Percentiles rank a stretch among this genome's conserved stretches.
Conservation (phyloP, 2,329 filamentous ascomycete genomes). For the Proliferodiscus dingleyae region DNA sequence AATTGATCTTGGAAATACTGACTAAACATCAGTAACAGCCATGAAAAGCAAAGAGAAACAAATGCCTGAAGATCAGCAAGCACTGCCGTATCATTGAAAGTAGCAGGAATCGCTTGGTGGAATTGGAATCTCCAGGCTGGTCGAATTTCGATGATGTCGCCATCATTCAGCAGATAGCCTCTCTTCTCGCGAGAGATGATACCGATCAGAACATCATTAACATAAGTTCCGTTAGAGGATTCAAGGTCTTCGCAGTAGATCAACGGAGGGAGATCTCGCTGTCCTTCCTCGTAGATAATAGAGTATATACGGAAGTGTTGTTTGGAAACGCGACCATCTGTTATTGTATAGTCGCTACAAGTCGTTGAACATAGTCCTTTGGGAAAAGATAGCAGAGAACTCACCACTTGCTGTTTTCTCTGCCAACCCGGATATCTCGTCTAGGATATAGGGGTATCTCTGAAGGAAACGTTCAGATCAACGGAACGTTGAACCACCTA, state of each 20-base stretch:
- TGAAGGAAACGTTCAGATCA: slow-evolving; percentile 5
- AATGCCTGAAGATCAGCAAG: slow-evolving; percentile 35
- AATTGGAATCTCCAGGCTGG: slow-evolving; percentile 36
- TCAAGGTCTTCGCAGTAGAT: slow-evolving; percentile 53
- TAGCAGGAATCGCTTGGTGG: slow-evolving; percentile 21
- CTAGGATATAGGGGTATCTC: slow-evolving; percentile 14
- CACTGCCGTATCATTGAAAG: slow-evolving; percentile 23
- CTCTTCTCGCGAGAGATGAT: slow-evolving; percentile 31
- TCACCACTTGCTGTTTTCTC: slow-evolving; percentile 27
- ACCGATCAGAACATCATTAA: slow-evolving; percentile 45
- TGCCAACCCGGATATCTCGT: slow-evolving; percentile 27
- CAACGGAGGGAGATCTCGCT: slow-evolving; percentile 31
- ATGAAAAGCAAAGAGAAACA: not conserved
- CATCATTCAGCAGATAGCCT: slow-evolving; percentile 45
- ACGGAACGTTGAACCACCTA: not conserved
- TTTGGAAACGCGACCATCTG: slow-evolving; percentile 41
- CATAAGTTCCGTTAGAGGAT: slow-evolving; percentile 49
- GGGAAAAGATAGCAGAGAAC: not conserved
- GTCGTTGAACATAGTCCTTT: not conserved
- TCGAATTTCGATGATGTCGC: slow-evolving; percentile 43
- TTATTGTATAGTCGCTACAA: slow-evolving; percentile 37
- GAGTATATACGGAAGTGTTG: slow-evolving; percentile 53
- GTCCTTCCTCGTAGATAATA: slow-evolving; percentile 42
- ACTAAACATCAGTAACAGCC: slow-evolving; percentile 15
- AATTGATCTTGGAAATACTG: slow-evolving; percentile 45